Percentiles rank a stretch among this genome's conserved stretches.
phyloP scores from a whole-genome alignment of 1,139 yeast species.

The Casaregolazyma suthepensis region DNA sequence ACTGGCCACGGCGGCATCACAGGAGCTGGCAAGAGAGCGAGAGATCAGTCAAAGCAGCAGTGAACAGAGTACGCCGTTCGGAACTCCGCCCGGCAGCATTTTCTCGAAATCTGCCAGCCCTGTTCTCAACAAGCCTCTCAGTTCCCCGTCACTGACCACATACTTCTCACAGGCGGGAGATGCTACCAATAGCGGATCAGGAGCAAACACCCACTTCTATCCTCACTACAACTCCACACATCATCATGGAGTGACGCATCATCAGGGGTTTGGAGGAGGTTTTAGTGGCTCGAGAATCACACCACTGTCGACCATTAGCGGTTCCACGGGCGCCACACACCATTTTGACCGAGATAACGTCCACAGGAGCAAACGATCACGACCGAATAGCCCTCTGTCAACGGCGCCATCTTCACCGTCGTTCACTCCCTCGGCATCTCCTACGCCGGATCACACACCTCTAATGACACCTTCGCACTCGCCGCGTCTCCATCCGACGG shows the following conservation, averaged over 20 bases:
- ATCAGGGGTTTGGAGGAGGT: conserved; percentile 8
- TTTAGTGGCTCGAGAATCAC: conserved; percentile 44
- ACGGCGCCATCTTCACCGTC: conserved; percentile 56
- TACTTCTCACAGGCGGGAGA: conserved; percentile 36
- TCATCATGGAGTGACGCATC: conserved; percentile 12
- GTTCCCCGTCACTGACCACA: conserved; percentile 60
- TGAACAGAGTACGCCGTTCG: conserved; percentile 5
- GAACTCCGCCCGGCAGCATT: conserved; percentile 3
- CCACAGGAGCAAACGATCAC: conserved; percentile 54
- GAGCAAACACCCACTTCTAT: conserved; percentile 17
- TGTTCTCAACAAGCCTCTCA: conserved; percentile 37
- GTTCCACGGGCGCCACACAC: conserved; percentile 11
- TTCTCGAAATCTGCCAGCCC: background rate
- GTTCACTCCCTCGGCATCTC: conserved; percentile 35
- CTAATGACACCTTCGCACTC: conserved; percentile 55
- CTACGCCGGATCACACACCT: conserved; percentile 52
- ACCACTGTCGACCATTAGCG: conserved; percentile 37
- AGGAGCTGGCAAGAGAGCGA: conserved; percentile 54
- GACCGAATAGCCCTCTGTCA: conserved; percentile 75
- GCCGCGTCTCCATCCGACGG: conserved; percentile 40
- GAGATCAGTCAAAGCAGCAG: conserved; percentile 5
- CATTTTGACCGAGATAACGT: conserved; percentile 26
- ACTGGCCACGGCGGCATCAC: conserved; percentile 76
- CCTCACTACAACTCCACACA: conserved; percentile 27
- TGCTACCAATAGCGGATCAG: background rate